Conservation (phyloP, 2,329 filamentous ascomycete species). For the Aspergillus tubingensis region DNA sequence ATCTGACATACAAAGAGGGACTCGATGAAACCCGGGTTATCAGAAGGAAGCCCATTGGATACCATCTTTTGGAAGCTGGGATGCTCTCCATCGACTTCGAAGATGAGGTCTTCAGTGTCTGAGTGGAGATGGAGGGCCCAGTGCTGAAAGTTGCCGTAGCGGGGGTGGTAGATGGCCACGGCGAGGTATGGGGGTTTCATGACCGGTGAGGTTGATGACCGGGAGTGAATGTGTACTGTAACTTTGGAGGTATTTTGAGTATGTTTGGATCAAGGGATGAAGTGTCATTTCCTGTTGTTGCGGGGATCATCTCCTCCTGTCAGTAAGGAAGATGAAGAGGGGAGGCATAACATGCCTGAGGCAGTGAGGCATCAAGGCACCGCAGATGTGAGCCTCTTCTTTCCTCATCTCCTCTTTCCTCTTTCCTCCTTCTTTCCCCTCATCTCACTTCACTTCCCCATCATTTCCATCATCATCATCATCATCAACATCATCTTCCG, state of each 20-base stretch:
- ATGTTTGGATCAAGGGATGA: neutral
- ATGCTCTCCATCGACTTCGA: conserved; percentile 26
- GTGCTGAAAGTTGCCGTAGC: conserved; percentile 27
- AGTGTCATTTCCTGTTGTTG: neutral
- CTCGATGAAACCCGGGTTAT: conserved; percentile 12
- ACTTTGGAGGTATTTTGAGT: too few species aligned
- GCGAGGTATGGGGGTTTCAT: conserved; percentile 5
- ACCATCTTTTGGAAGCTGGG: conserved; percentile 19
- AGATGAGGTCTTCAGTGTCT: conserved; percentile 17
- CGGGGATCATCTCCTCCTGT: neutral
- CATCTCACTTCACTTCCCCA: neutral
- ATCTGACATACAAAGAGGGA: conserved; percentile 17
- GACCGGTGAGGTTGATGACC: neutral
- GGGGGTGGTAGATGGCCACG: conserved; percentile 17
- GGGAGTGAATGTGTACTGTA: too few species aligned
- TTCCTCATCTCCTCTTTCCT: neutral
- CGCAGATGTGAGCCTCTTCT: neutral
- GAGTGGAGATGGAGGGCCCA: conserved; percentile 25
- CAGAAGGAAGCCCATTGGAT: conserved; percentile 13
- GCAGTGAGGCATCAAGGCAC: neutral
- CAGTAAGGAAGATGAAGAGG: neutral
- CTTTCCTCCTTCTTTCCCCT: too few species aligned
- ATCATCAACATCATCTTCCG: neutral
- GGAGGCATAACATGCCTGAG: neutral
- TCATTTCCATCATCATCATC: neutral